Conservation (phyloP, 1,139 yeast species). For the Pneumocystis canis region DNA sequence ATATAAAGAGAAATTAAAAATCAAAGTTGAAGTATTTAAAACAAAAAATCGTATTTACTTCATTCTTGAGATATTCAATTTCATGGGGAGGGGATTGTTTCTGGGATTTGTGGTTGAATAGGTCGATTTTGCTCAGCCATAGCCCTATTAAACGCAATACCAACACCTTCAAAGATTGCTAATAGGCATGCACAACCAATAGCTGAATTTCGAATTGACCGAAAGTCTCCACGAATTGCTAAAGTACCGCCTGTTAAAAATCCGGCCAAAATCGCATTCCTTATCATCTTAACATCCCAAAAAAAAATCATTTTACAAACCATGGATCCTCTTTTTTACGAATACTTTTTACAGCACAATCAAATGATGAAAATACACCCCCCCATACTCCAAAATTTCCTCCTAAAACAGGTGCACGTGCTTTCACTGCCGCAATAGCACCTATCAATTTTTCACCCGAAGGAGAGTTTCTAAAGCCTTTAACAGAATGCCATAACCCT, state of each 20-base stretch:
- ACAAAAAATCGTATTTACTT: neutral
- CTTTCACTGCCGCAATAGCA: slow-evolving; percentile 75
- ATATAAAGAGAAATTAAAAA: neutral
- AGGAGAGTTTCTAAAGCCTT: slow-evolving; percentile 97
- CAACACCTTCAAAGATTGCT: slow-evolving; percentile 97
- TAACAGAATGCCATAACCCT: slow-evolving; percentile 95
- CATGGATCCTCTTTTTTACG: slow-evolving; percentile 95
- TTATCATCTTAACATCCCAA: neutral
- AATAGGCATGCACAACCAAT: slow-evolving; percentile 93
- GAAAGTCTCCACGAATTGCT: slow-evolving; percentile 98
- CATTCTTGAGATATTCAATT: neutral
- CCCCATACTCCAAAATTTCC: slow-evolving; percentile 99
- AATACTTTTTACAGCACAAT: slow-evolving; percentile 86
- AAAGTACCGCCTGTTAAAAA: slow-evolving; percentile 96
- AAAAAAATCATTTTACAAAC: neutral
- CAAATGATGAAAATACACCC: slow-evolving; percentile 89
- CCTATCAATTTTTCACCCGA: slow-evolving; percentile 85
- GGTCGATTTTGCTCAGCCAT: slow-evolving; percentile 78
- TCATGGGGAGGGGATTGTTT: neutral
- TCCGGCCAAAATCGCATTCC: slow-evolving; percentile 97
- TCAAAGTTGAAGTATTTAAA: neutral
- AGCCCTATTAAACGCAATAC: slow-evolving; percentile 84
- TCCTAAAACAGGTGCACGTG: slow-evolving; percentile 96
- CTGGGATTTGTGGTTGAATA: slow-evolving; percentile 22
- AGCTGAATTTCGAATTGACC: slow-evolving; percentile 90